phyloP scores from a whole-genome alignment of 192 early-diverging fungal genomes.

The Coemansia umbellata region DNA sequence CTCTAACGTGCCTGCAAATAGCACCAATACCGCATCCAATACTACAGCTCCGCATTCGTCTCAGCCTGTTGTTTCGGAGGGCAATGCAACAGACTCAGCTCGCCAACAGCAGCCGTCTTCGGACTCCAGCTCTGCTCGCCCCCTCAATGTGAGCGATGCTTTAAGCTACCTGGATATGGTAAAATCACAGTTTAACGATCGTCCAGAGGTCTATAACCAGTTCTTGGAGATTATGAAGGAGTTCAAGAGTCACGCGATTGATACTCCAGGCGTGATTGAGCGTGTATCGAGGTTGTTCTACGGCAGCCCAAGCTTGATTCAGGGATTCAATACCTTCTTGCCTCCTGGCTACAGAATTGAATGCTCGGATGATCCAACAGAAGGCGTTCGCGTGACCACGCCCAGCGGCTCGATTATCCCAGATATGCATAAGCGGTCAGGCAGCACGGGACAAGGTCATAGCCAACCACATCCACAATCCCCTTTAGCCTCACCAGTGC shows the following conservation, averaged over 20 bases:
- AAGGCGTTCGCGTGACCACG: conserved; percentile 84
- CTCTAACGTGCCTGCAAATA: too few relatives aligned
- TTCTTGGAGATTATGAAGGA: conserved; percentile 99
- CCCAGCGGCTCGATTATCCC: conserved; percentile 61
- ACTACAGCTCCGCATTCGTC: background rate
- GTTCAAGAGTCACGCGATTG: conserved; percentile 94
- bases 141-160: conserved; percentile 80
- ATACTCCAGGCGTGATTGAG: conserved; percentile 96
- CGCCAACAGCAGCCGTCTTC: conserved; percentile 19
- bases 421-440: conserved; percentile 31
- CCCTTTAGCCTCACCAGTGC: conserved; percentile 5
- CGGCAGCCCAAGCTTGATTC: conserved; percentile 84
- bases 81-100: background rate
- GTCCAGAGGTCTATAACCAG: conserved; percentile 94
- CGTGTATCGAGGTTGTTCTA: conserved; percentile 95
- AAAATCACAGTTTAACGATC: conserved; percentile 85
- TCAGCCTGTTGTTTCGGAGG: background rate
- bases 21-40: too few relatives aligned
- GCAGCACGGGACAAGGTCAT: background rate
- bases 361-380: conserved; percentile 73
- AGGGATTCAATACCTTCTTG: conserved; percentile 98
- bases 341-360: conserved; percentile 98
- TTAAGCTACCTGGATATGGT: conserved; percentile 96
- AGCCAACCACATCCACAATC: conserved; percentile 6
- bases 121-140: conserved; percentile 20